Evolutionary conservation across 2,329 filamentous ascomycete species (phyloP).

Genomic region (Pyrenochaeta sp.): DNA sequence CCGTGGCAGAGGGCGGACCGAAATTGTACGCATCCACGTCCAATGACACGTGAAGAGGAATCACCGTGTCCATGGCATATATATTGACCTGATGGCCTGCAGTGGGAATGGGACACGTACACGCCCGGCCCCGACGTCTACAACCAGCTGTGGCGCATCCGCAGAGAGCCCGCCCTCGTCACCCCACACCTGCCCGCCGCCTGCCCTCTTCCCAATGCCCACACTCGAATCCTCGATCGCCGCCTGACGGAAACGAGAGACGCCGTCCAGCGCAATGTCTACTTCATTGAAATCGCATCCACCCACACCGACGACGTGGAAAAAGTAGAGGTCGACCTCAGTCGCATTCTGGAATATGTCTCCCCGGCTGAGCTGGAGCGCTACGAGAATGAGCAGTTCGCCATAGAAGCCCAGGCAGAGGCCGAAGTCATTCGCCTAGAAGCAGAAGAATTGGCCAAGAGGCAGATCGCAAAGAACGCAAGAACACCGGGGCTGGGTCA

Average conservation of each 20-base stretch:
- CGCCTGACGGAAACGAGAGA: conserved; percentile 32
- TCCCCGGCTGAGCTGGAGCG: conserved; percentile 39
- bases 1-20: conserved; percentile 19
- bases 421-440: conserved; percentile 25
- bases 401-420: conserved; percentile 35
- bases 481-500: conserved; percentile 11
- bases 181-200: conserved; percentile 27
- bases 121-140: conserved; percentile 36
- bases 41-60: too few species aligned
- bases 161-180: conserved; percentile 35
- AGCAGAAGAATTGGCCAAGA: conserved; percentile 24
- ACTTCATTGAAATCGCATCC: conserved; percentile 30
- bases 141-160: conserved; percentile 38
- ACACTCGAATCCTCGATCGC: conserved; percentile 38
- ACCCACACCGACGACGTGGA: too few species aligned
- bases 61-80: neutral
- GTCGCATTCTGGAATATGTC: conserved; percentile 39
- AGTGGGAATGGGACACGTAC: conserved; percentile 44
- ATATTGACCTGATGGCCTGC: conserved; percentile 2
- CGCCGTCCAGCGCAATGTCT: conserved; percentile 30
- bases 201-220: conserved; percentile 38
- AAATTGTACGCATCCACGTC: conserved; percentile 22
- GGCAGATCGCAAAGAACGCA: conserved; percentile 34
- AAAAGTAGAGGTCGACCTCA: conserved; percentile 37
- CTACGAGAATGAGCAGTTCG: conserved; percentile 43